Evolutionary conservation across 768 basidiomycete species (phyloP), one percentile per base, ranked within the genome.

Genomic region (Naematelia encephala): DNA sequence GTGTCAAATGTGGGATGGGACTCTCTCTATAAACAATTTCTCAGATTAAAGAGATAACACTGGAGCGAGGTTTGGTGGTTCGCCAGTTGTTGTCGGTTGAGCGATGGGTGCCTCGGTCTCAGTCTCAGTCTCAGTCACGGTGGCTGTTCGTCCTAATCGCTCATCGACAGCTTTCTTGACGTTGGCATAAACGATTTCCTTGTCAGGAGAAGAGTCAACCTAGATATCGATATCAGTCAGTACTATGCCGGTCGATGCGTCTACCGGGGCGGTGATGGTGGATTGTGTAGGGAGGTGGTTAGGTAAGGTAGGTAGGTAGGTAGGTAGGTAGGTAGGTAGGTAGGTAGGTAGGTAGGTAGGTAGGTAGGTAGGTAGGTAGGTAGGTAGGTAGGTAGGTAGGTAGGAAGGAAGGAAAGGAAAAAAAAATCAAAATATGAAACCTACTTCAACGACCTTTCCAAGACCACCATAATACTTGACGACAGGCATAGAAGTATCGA

Each of bases 401-500:
- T 26, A 22, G 12, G 25, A 28, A 1, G n/a, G 19, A 29, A 50
- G 25, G n/a, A 26, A 26, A 3, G 19, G 5, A 34, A 16, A 61
- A 16, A 27, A 1, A 51, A 29, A 21, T 47, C 50, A 28, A 19
- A 16, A n/a, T 8, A 16, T 4, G 13, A 34, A n/a, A 66, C 84
- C 57, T 67, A 92, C 92, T 81, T 90, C 84, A 29, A 86, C 85
- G 12, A 96, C 89, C 76, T 90, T 92, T 65, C 78, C 80, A 50
- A 81, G 76, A 47, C 78, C 73, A 52, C 80, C 76, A 75, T 94
- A 93, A 77, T 92, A 82, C 47, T 91, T 80, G 56, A 99, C 90
- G 51, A 99, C 94, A 5, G 96, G 94, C 88, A 90, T 91, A 4
- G 87, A 89, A 55, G 89, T 86, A 50, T 86, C 84, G 60, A 87